Conservation (phyloP, 768 basidiomycete species). For the Rubroboletus satanas region DNA sequence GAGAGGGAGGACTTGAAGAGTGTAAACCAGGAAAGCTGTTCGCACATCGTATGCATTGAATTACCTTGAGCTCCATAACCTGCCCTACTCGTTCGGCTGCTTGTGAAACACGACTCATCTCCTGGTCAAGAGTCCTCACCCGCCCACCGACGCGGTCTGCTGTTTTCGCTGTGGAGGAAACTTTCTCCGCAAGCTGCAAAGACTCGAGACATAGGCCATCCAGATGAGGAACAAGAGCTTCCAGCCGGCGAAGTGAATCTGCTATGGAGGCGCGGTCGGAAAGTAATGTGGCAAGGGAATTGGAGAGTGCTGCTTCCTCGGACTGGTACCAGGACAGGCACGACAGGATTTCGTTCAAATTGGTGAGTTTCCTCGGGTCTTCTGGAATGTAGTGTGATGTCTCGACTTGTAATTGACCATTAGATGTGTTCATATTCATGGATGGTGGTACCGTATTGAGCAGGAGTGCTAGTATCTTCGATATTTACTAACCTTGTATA, state of each 20-base stretch:
- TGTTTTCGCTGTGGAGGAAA: constrained; percentile 70
- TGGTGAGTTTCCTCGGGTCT: constrained; percentile 46
- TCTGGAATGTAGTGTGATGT: constrained; percentile 6
- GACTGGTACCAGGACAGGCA: constrained; percentile 71
- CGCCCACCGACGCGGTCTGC: constrained; percentile 89
- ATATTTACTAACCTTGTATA: not conserved
- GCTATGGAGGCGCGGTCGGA: constrained; percentile 64
- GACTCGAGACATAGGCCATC: constrained; percentile 63
- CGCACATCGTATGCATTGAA: constrained; percentile 11
- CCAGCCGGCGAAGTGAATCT: constrained; percentile 56
- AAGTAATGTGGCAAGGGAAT: constrained; percentile 66
- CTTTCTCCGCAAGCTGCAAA: constrained; percentile 48
- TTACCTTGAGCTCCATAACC: constrained; percentile 92
- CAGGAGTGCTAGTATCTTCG: not conserved
- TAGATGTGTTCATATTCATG: constrained; percentile 11
- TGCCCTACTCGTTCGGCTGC: constrained; percentile 89
- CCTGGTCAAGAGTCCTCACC: constrained; percentile 85
- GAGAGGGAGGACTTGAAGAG: constrained; percentile 58
- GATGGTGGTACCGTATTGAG: not conserved
- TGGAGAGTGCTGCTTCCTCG: constrained; percentile 73
- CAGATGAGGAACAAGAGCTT: constrained; percentile 56
- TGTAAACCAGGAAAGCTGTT: constrained; percentile 19
- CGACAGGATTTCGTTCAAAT: constrained; percentile 66
- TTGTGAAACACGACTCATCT: constrained; percentile 86
- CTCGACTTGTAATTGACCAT: constrained; percentile 6